Conservation (phyloP, 129 eudicot species). For the Helichrysum umbraculigerum region DNA sequence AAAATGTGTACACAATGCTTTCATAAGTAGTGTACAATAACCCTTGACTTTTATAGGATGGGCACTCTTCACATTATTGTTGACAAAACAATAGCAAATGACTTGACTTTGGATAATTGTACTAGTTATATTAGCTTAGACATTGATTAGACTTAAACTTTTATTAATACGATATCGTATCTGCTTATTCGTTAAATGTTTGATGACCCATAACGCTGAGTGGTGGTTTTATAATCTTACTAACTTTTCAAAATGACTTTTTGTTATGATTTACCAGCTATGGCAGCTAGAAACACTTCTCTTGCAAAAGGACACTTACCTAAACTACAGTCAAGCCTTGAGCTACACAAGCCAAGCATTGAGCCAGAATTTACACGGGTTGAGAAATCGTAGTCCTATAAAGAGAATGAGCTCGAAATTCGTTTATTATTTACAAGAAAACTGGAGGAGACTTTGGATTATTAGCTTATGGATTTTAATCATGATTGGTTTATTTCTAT, state of each 20-base stretch:
- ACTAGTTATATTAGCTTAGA: not conserved
- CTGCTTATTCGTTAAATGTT: not conserved
- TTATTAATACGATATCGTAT: not conserved
- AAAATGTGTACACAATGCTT: not conserved
- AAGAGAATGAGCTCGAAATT: slow-evolving; percentile 60
- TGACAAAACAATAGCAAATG: not conserved
- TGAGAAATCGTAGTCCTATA: slow-evolving; percentile 61
- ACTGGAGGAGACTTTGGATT: slow-evolving; percentile 93
- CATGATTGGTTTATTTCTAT: slow-evolving; percentile 73
- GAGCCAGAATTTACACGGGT: slow-evolving; percentile 86
- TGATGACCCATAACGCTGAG: not conserved
- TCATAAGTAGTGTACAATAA: not conserved
- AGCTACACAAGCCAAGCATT: slow-evolving; percentile 99
- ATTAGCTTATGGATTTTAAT: slow-evolving; percentile 66
- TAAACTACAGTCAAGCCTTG: slow-evolving; percentile 95
- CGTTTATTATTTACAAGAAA: slow-evolving; percentile 68
- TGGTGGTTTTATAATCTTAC: not conserved
- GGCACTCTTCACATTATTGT: not conserved
- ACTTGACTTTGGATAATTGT: not conserved
- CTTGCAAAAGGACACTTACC: slow-evolving; percentile 90
- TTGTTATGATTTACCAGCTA: slow-evolving; percentile 55
- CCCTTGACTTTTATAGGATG: not conserved
- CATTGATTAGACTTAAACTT: not conserved
- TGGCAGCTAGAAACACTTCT: slow-evolving; percentile 99
- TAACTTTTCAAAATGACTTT: not conserved